A percentile compares a stretch with the other conserved stretches of the same genome.
phyloP scores from a whole-genome alignment of 148 eudicot species.

The Spergularia marina region DNA sequence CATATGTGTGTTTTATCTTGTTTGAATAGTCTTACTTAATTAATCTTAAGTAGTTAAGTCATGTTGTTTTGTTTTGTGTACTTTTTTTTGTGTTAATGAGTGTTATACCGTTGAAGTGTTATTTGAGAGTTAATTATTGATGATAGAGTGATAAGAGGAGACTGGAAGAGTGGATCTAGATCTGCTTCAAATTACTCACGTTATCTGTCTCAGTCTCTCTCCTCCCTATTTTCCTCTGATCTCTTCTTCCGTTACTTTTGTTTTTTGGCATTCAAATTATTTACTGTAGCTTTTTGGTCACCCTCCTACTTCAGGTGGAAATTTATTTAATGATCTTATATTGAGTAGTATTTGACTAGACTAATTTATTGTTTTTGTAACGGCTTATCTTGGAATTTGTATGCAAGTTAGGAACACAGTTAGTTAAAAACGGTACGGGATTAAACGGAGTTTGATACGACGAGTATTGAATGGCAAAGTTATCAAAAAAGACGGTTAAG shows the following conservation, averaged over 20 bases:
- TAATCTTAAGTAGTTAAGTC: background rate
- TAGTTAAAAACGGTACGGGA: no score
- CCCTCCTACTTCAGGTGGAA: background rate
- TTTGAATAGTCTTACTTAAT: background rate
- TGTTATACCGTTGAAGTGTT: background rate
- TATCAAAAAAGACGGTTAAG: no score
- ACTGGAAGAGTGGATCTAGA: slow-evolving; percentile 29
- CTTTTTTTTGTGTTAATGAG: background rate
- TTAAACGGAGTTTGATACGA: no score
- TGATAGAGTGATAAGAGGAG: slow-evolving; percentile 2
- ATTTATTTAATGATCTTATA: background rate
- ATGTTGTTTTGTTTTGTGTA: background rate
- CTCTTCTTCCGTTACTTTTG: background rate
- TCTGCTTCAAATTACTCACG: slow-evolving; percentile 34
- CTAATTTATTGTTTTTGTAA: background rate
- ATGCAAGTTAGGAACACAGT: no score
- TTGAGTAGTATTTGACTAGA: background rate
- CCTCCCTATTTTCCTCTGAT: slow-evolving; percentile 8
- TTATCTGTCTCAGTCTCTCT: slow-evolving; percentile 16
- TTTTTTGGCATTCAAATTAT: slow-evolving; percentile 10
- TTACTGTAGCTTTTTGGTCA: background rate
- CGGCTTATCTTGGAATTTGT: background rate
- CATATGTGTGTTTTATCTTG: background rate
- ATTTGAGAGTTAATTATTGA: background rate
- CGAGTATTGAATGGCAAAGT: no score